Conservation (phyloP, 768 basidiomycete species). For the Trametes elegans region DNA sequence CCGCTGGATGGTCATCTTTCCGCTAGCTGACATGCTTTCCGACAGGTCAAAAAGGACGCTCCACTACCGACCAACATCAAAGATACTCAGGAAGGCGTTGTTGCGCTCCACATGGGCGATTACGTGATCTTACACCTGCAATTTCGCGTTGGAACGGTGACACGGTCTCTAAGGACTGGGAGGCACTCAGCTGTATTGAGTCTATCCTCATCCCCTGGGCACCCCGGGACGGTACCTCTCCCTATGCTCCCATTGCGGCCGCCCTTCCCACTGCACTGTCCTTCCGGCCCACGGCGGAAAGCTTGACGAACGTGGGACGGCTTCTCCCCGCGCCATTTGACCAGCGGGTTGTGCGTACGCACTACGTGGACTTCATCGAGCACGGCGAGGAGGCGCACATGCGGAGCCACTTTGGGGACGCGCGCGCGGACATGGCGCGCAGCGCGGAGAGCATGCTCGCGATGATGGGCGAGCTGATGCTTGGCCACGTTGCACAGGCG, state of each 20-base stretch:
- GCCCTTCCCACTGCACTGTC: background rate
- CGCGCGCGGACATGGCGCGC: conserved; percentile 1
- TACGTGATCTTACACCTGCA: conserved; percentile 6
- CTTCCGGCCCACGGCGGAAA: too few species aligned
- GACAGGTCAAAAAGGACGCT: background rate
- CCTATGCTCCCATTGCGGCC: background rate
- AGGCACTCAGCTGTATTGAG: conserved; percentile 1
- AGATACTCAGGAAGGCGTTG: background rate
- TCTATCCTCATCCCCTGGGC: background rate
- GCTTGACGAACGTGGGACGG: too few species aligned
- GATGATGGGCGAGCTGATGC: background rate
- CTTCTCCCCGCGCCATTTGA: background rate
- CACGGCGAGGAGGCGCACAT: conserved; percentile 3
- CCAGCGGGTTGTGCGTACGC: background rate
- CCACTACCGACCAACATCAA: background rate
- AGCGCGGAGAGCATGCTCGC: background rate
- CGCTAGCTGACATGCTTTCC: background rate
- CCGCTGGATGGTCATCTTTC: too few species aligned
- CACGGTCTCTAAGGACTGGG: conserved; percentile 1
- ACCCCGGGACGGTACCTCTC: background rate
- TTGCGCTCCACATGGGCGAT: conserved; percentile 2
- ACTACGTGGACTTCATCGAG: conserved; percentile 8
- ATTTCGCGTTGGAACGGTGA: conserved; percentile 11
- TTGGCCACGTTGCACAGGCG: conserved; percentile 2
- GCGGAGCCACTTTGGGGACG: conserved; percentile 6